Evolutionary conservation across 1,139 yeast species (phyloP).

Genomic region (Suhomyces wounanorum): DNA sequence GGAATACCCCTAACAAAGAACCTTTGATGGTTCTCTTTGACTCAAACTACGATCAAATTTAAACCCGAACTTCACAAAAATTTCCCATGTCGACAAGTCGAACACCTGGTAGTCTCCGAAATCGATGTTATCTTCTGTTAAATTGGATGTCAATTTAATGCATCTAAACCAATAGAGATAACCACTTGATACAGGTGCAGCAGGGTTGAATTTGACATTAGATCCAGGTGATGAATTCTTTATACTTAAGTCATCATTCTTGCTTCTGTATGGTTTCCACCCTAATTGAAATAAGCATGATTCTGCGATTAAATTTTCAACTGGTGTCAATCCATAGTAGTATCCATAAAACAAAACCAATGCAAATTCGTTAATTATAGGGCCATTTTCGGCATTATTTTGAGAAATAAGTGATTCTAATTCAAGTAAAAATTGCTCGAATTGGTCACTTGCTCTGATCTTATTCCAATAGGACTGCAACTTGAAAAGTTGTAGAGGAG

Average conservation of each 20-base stretch:
- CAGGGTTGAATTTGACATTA: slow-evolving; percentile 3
- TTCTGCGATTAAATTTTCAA: slow-evolving; percentile 45
- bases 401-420: slow-evolving; percentile 29
- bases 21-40: slow-evolving; percentile 33
- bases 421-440: slow-evolving; percentile 37
- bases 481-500: slow-evolving; percentile 41
- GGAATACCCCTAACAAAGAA: slow-evolving; percentile 18
- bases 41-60: slow-evolving; percentile 35
- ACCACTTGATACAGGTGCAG: slow-evolving; percentile 10
- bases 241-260: slow-evolving; percentile 10
- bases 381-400: slow-evolving; percentile 24
- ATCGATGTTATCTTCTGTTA: slow-evolving; percentile 25
- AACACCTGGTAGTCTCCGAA: slow-evolving; percentile 48
- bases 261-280: slow-evolving; percentile 43
- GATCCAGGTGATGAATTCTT: slow-evolving; percentile 7
- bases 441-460: slow-evolving; percentile 44
- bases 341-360: slow-evolving; percentile 60
- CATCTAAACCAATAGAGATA: slow-evolving; percentile 43
- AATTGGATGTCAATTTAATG: slow-evolving; percentile 23
- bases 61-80: slow-evolving; percentile 41
- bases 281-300: slow-evolving; percentile 42
- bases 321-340: slow-evolving; percentile 56
- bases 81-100: slow-evolving; percentile 48
- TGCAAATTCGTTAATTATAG: slow-evolving; percentile 37
- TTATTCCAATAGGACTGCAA: slow-evolving; percentile 52